A percentile compares a stretch with the other conserved stretches of the same genome.
Conservation (phyloP, 495 filamentous ascomycete species). For the Penicillium canescens region DNA sequence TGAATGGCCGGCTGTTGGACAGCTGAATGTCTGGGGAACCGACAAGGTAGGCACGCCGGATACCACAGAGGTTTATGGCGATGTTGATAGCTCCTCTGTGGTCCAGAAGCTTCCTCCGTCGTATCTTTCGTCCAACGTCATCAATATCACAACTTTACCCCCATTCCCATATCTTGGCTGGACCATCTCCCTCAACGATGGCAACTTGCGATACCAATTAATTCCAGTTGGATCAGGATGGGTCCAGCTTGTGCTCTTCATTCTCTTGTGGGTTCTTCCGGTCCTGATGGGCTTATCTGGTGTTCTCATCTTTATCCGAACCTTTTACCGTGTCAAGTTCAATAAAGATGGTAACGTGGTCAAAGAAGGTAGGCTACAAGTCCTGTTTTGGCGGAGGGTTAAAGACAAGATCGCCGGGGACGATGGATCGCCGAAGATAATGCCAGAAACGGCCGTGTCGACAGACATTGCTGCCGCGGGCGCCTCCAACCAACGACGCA, state of each 20-base stretch:
- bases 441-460: constrained; percentile 30
- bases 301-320: constrained; percentile 43
- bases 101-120: constrained; percentile 21
- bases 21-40: constrained; percentile 52
- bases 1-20: constrained; percentile 50
- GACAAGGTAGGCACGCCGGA: constrained; percentile 48
- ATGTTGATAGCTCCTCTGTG: constrained; percentile 34
- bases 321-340: constrained; percentile 54
- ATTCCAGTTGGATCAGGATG: constrained; percentile 42
- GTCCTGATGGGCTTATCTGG: constrained; percentile 37
- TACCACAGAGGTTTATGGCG: constrained; percentile 46
- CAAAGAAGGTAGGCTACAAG: constrained; percentile 11
- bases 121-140: constrained; percentile 37
- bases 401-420: constrained; percentile 6
- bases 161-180: constrained; percentile 46
- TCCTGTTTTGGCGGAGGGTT: constrained; percentile 11
- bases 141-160: constrained; percentile 46
- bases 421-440: not conserved
- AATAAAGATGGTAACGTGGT: constrained; percentile 35
- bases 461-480: constrained; percentile 12
- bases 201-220: constrained; percentile 38
- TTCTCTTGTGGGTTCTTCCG: constrained; percentile 46
- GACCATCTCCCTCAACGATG: constrained; percentile 46
- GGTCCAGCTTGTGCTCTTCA: constrained; percentile 42
- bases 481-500: constrained; percentile 37